Evolutionary conservation across 306 rosid species (phyloP).

Genomic region (Crataegus laevigata): DNA sequence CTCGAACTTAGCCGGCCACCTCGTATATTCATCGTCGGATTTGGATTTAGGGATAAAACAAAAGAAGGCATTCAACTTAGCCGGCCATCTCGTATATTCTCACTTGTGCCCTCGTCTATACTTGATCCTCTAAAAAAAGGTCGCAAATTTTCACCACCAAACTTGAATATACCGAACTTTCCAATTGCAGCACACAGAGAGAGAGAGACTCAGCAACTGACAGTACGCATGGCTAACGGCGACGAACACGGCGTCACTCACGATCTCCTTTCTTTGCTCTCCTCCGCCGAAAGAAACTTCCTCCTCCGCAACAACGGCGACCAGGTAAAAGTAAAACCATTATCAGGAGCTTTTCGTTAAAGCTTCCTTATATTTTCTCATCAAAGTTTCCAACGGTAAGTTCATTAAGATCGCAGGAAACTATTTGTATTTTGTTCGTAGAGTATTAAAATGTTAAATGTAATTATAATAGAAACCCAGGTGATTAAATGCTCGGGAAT

Average conservation of each 20-base stretch:
- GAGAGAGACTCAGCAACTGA: background rate
- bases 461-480: background rate
- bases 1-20: background rate
- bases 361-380: background rate
- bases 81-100: background rate
- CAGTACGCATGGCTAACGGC: constrained; percentile 11
- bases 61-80: too few relatives aligned
- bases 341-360: too few relatives aligned
- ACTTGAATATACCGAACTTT: background rate
- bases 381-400: background rate
- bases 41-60: too few relatives aligned
- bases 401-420: background rate
- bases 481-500: background rate
- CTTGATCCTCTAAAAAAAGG: background rate
- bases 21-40: too few relatives aligned
- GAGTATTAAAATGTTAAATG: background rate
- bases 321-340: constrained; percentile 3
- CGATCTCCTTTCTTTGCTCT: constrained; percentile 14
- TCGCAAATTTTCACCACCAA: background rate
- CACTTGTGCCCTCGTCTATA: background rate
- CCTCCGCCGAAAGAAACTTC: constrained; percentile 16
- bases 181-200: background rate
- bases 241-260: constrained; percentile 10
- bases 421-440: background rate
- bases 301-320: constrained; percentile 30